These are phyloP conservation scores for Fusarium sp. DNA, from an alignment of 2,329 filamentous ascomycete species.

Conservation along the genomic window DNA sequence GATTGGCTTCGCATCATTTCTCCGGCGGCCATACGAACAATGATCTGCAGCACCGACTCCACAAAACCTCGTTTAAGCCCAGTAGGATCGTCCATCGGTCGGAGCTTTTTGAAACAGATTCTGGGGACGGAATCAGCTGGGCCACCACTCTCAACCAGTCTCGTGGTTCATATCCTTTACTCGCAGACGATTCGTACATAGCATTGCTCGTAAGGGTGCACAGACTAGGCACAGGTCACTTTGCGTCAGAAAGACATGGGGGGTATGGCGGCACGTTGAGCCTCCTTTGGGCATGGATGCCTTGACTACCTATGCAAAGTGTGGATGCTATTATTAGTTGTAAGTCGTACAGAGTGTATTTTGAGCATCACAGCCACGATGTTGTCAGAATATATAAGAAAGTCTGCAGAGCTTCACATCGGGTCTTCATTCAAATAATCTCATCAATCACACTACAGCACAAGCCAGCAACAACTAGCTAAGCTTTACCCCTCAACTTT, in stretches of 20 bases:
- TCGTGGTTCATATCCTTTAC: neutral
- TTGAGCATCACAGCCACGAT: neutral
- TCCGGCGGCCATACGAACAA: neutral
- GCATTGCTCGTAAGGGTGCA: neutral
- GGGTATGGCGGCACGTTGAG: neutral
- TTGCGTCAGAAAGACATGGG: constrained; percentile 15
- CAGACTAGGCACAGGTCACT: constrained; percentile 14
- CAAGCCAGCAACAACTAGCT: neutral
- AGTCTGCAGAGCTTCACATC: rapidly evolving
- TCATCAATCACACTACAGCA: neutral
- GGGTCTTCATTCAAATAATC: neutral
- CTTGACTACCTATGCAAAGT: neutral
- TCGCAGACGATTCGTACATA: neutral
- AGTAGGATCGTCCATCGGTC: neutral
- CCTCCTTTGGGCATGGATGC: neutral
- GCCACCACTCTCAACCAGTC: neutral
- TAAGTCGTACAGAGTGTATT: neutral
- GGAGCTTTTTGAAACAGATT: constrained; percentile 5
- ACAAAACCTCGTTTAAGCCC: neutral
- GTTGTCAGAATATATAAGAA: neutral
- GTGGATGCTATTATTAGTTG: constrained; percentile 24
- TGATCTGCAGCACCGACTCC: constrained; percentile 1
- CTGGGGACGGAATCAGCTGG: neutral
- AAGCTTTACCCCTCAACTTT: neutral
- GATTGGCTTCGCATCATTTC: constrained; percentile 10